Percentiles rank a stretch among this genome's conserved stretches.
Conservation (phyloP, 108 stramenopile genomes). For the Heterococcus sp. region DNA sequence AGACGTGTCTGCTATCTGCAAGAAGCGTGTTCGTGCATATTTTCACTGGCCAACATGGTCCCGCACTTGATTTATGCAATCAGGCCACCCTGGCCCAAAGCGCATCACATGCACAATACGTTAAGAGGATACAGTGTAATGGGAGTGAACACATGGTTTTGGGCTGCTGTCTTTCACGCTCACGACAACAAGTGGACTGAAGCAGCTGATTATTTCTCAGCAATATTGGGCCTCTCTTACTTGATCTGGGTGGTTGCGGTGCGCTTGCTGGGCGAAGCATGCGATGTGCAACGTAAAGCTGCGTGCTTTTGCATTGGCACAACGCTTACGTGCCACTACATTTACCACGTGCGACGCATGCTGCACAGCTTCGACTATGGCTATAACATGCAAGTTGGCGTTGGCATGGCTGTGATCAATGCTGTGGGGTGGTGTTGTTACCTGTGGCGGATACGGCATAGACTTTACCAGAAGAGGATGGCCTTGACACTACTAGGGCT, state of each 20-base stretch:
- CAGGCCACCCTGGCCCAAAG: not conserved
- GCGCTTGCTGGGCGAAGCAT: not conserved
- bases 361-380: conserved; percentile 5
- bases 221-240: not conserved
- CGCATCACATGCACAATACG: not conserved
- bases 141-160: not conserved
- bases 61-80: not conserved
- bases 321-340: not conserved
- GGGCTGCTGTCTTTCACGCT: conserved; percentile 4
- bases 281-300: too few relatives aligned
- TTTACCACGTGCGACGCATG: not conserved
- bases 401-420: not conserved
- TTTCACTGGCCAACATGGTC: not conserved
- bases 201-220: conserved; percentile 4
- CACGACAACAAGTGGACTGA: conserved; percentile 3
- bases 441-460: not conserved
- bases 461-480: not conserved
- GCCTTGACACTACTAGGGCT: not conserved
- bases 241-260: not conserved
- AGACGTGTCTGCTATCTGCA: not conserved
- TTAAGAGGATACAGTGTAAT: not conserved
- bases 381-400: conserved; percentile 1
- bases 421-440: not conserved
- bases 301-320: too few relatives aligned
- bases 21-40: not conserved